Conservation (phyloP, 192 early-diverging fungal genomes). For the Mortierella alpina region DNA sequence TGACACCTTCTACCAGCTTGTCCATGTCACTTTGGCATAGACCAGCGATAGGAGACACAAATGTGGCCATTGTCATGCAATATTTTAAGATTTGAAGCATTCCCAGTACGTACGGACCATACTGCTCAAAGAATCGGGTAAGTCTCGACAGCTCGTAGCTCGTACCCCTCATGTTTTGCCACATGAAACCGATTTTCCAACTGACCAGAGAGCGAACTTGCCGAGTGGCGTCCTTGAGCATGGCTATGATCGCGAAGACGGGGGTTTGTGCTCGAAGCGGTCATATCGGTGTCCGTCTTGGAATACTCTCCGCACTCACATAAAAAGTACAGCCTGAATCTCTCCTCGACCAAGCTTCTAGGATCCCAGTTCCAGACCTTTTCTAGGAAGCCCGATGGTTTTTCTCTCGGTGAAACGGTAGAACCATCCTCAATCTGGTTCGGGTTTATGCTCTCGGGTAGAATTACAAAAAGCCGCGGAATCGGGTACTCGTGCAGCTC, state of each 20-base stretch:
- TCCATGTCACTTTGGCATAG: background rate
- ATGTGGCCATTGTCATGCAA: background rate
- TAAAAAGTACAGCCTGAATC: conserved; percentile 10
- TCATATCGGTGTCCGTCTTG: background rate
- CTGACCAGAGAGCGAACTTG: background rate
- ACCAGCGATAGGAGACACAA: background rate
- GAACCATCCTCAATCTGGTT: too few species aligned
- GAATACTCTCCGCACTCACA: conserved; percentile 20
- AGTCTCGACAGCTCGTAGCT: conserved; percentile 10
- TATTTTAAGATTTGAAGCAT: conserved; percentile 15
- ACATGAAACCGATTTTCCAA: conserved; percentile 9
- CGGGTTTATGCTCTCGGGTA: background rate
- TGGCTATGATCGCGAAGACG: background rate
- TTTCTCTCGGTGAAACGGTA: background rate
- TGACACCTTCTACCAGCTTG: background rate
- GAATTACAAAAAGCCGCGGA: conserved; percentile 11
- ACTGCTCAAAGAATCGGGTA: conserved; percentile 16
- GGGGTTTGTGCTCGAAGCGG: background rate
- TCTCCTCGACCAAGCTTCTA: background rate
- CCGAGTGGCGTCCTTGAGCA: background rate
- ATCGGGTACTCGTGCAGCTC: conserved; percentile 29
- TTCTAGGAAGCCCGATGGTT: background rate
- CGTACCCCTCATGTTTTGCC: conserved; percentile 8
- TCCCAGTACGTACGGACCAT: conserved; percentile 11
- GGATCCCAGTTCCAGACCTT: conserved; percentile 1